A percentile compares a stretch with the other conserved stretches of the same genome.
These are phyloP conservation scores for Aethionema arabicum DNA, from an alignment of 345 rosid species.

Conservation along the genomic window DNA sequence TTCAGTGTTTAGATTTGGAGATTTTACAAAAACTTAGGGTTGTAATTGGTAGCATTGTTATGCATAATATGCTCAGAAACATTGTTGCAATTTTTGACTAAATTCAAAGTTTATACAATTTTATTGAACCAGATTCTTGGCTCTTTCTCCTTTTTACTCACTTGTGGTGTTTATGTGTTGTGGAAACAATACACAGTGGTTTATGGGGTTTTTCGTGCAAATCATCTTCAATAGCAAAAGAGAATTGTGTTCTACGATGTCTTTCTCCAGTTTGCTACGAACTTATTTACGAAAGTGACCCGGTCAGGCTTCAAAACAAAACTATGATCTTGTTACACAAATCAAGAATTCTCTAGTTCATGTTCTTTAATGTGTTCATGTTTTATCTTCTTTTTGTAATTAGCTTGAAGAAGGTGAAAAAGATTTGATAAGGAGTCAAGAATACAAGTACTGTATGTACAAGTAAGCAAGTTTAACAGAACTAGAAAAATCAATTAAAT, in stretches of 20 bases:
- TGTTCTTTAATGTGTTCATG: neutral
- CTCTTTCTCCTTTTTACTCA: conserved; percentile 2
- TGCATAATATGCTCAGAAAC: too few relatives aligned
- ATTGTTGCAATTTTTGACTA: neutral
- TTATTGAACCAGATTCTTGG: neutral
- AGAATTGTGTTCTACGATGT: conserved; percentile 77
- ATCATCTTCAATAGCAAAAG: conserved; percentile 58
- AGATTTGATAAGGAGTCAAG: conserved; percentile 70
- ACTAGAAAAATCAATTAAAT: neutral
- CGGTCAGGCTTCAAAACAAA: conserved; percentile 42
- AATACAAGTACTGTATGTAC: conserved; percentile 77
- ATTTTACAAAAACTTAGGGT: neutral
- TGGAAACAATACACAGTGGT: conserved; percentile 57
- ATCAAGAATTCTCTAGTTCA: neutral
- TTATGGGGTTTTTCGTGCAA: conserved; percentile 80
- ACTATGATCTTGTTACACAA: neutral
- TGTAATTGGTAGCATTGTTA: neutral
- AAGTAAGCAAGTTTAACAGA: conserved; percentile 50
- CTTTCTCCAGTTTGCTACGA: conserved; percentile 73
- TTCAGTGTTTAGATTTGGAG: neutral
- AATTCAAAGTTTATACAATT: neutral
- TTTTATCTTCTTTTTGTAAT: conserved; percentile 13
- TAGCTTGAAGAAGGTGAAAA: conserved; percentile 92
- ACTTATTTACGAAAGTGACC: conserved; percentile 74
- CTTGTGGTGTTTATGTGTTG: conserved; percentile 19